A percentile compares a stretch with the other conserved stretches of the same genome.
phyloP scores from a whole-genome alignment of 2,329 filamentous ascomycete species.

The Nemania sp. region DNA sequence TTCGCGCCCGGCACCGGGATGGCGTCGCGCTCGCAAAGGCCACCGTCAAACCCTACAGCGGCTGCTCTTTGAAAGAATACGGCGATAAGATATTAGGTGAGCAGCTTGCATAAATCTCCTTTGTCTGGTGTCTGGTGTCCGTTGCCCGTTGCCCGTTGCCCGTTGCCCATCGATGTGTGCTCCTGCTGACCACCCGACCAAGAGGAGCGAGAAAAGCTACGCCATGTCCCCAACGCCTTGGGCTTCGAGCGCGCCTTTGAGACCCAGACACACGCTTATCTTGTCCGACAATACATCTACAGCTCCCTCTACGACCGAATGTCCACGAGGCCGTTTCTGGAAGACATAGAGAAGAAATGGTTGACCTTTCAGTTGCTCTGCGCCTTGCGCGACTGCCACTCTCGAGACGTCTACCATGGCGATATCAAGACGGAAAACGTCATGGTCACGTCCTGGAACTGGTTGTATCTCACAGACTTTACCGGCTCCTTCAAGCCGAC shows the following conservation, averaged over 20 bases:
- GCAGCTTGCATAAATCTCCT: slow-evolving; percentile 37
- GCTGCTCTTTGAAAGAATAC: slow-evolving; percentile 80
- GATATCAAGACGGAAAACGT: slow-evolving; percentile 99
- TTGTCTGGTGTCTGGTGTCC: no score
- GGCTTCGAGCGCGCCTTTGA: slow-evolving; percentile 90
- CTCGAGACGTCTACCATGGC: slow-evolving; percentile 87
- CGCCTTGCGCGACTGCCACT: slow-evolving; percentile 88
- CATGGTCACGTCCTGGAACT: slow-evolving; percentile 98
- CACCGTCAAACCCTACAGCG: slow-evolving; percentile 87
- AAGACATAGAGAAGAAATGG: slow-evolving; percentile 99
- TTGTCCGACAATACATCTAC: slow-evolving; percentile 93
- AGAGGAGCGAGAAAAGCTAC: slow-evolving; percentile 80
- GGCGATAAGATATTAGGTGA: slow-evolving; percentile 75
- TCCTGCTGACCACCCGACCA: slow-evolving; percentile 19
- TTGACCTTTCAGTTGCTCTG: slow-evolving; percentile 93
- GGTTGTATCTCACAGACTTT: slow-evolving; percentile 97
- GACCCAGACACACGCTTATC: slow-evolving; percentile 86
- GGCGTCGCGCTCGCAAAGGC: slow-evolving; percentile 93
- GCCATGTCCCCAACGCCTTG: slow-evolving; percentile 87
- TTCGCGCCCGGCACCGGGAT: slow-evolving; percentile 86
- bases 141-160: neutral
- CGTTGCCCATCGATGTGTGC: neutral
- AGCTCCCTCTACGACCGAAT: slow-evolving; percentile 97
- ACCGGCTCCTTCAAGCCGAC: slow-evolving; percentile 94
- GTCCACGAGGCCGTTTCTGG: slow-evolving; percentile 92